phyloP scores from a whole-genome alignment of 345 rosid genomes.

The Cardamine occulta region DNA sequence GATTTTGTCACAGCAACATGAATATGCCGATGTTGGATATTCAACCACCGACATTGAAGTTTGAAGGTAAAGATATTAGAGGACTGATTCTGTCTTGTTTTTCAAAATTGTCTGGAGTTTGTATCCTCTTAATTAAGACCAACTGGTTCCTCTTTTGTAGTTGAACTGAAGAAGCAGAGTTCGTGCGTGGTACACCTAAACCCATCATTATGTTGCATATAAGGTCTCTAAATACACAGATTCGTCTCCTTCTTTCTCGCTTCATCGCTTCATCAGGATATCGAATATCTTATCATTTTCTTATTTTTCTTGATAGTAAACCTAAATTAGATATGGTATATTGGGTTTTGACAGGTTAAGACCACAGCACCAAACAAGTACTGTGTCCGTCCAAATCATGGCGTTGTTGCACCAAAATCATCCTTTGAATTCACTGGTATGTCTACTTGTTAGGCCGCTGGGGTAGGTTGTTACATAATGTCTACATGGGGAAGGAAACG shows the following conservation, averaged over 20 bases:
- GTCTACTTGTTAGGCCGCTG: background rate
- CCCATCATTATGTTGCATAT: too few species aligned
- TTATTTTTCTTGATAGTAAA: background rate
- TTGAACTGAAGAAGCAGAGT: constrained; percentile 86
- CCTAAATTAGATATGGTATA: constrained; percentile 19
- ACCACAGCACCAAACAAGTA: constrained; percentile 94
- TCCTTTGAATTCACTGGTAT: too few species aligned
- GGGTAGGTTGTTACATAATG: constrained; percentile 6
- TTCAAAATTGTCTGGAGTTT: background rate
- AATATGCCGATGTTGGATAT: constrained; percentile 70
- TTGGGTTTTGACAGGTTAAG: constrained; percentile 67
- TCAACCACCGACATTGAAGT: constrained; percentile 75
- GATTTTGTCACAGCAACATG: constrained; percentile 50
- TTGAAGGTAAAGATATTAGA: constrained; percentile 51
- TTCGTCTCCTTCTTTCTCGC: constrained; percentile 11
- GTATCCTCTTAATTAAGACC: background rate
- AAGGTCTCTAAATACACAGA: too few species aligned
- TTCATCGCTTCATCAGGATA: too few species aligned
- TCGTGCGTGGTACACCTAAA: constrained; percentile 47
- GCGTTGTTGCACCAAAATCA: constrained; percentile 40
- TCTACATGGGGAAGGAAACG: constrained; percentile 1
- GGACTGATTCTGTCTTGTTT: background rate
- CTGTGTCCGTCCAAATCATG: constrained; percentile 86
- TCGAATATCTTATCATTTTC: too few species aligned
- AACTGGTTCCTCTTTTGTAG: constrained; percentile 47